Base-by-base conservation (phyloP, 2,329 filamentous ascomycete genomes). In the Myriosclerotinia scirpicola region DNA sequence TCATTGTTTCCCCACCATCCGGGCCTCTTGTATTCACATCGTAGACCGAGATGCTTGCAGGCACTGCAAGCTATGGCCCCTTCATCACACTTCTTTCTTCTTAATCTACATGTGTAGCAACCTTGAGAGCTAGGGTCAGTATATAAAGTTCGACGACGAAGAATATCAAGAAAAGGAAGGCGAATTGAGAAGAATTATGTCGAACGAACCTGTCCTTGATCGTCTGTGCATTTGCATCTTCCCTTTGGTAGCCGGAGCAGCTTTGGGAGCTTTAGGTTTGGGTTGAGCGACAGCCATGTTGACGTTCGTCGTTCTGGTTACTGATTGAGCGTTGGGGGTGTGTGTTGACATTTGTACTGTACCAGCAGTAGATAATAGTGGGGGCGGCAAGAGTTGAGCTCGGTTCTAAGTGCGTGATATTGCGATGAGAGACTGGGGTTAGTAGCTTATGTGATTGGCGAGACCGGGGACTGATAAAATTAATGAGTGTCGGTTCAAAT, bases 1-100 rank as follows among this genome's bases (percentile, higher is more conserved):
- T 97, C 93, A 76, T 91, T 90, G 83, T 95, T 97, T 80, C 90
- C 91, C 95, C 95, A 99, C 95, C 95, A 99, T 80, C 91, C 87
- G 48, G 95, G 95, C 76, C 93, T 84, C 84, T 96, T 97, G 82
- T 98, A 99, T 82, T 98, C 93, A 82, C 95, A 99, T 75, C 85
- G 84, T 67, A 99, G 84, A 64, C 91, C 90, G 66, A 99, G 88
- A 67, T 77, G 74, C 72, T 86, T 87, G 83, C 87, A 89, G 69
- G 87, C 87, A 20, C 85, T 84, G 81, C 87, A 89, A 74, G 82
- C 80, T 64, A 85, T 85, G 48, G 82, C 80, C 70, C 85, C 85
- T 78, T 89, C 87, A 75, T 89, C 87, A 79, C 87, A 89, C 82
- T 89, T 89, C 80, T 89, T 89, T 71, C 87, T 82, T 76, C 87